Conservation (phyloP, 441 rosid species). For the Mallotus repandus region DNA sequence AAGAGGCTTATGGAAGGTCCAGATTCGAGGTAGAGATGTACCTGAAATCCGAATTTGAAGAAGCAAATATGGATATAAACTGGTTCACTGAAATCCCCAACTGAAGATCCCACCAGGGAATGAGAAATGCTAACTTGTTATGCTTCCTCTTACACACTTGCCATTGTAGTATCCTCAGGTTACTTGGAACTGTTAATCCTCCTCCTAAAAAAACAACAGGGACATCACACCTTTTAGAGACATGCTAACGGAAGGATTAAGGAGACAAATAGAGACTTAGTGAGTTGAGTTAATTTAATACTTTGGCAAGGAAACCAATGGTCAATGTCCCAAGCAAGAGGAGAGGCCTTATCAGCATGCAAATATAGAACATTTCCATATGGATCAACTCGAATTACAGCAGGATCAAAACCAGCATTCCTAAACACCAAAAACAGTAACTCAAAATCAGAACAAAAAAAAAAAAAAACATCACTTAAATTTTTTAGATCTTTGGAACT, state of each 20-base stretch:
- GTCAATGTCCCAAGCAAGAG: slow-evolving; percentile 93
- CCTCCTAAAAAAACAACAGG: slow-evolving; percentile 54
- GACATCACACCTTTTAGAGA: slow-evolving; percentile 2
- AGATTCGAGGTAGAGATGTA: slow-evolving; percentile 17
- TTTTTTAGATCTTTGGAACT: background rate
- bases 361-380: slow-evolving; percentile 85
- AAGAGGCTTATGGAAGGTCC: slow-evolving; percentile 5
- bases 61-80: slow-evolving; percentile 75
- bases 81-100: slow-evolving; percentile 83
- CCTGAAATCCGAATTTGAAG: slow-evolving; percentile 89
- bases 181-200: slow-evolving; percentile 87
- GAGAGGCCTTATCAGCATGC: slow-evolving; percentile 93
- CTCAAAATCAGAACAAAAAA: slow-evolving; percentile 1
- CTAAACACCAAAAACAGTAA: slow-evolving; percentile 35
- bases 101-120: slow-evolving; percentile 98
- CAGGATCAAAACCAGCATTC: slow-evolving; percentile 97
- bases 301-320: slow-evolving; percentile 98
- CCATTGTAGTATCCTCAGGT: slow-evolving; percentile 84
- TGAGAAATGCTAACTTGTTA: slow-evolving; percentile 66
- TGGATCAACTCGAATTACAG: slow-evolving; percentile 74
- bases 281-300: slow-evolving; percentile 23
- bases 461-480: background rate
- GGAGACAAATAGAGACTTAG: slow-evolving; percentile 3
- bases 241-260: background rate
- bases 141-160: slow-evolving; percentile 86